Percentiles rank a stretch among this genome's conserved stretches.
phyloP scores from a whole-genome alignment of 2,329 filamentous ascomycete species.

The Endothia cerciana region DNA sequence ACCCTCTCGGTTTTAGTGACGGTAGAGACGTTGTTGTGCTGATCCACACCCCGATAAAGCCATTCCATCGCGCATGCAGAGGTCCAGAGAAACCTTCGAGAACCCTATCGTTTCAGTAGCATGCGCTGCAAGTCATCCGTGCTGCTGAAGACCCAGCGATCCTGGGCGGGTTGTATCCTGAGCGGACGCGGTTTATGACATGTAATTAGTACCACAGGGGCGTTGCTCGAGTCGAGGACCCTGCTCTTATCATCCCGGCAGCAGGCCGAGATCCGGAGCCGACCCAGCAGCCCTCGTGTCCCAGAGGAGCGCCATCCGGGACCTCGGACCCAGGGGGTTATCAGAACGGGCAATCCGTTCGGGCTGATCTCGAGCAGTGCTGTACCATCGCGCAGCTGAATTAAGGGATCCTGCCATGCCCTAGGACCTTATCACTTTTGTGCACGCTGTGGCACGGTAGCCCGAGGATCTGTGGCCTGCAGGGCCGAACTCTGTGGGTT shows the following conservation, averaged over 20 bases:
- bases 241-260: slow-evolving; percentile 6
- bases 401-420: too few relatives aligned
- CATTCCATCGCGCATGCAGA: not conserved
- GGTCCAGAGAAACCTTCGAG: slow-evolving; percentile 1
- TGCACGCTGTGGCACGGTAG: too few relatives aligned
- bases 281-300: not conserved
- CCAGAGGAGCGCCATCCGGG: not conserved
- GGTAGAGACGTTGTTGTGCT: not conserved
- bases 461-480: too few relatives aligned
- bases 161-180: not conserved
- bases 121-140: not conserved
- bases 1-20: too few relatives aligned
- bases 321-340: too few relatives aligned
- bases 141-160: not conserved
- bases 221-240: not conserved
- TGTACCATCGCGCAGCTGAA: too few relatives aligned
- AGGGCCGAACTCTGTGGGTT: too few relatives aligned
- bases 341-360: slow-evolving; percentile 4
- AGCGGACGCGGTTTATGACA: too few relatives aligned
- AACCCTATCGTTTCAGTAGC: not conserved
- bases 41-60: not conserved
- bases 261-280: not conserved
- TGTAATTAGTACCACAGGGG: too few relatives aligned
- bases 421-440: too few relatives aligned
- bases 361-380: not conserved